Conservation (phyloP, 2,329 filamentous ascomycete species). For the Tricladium varicosporioides region DNA sequence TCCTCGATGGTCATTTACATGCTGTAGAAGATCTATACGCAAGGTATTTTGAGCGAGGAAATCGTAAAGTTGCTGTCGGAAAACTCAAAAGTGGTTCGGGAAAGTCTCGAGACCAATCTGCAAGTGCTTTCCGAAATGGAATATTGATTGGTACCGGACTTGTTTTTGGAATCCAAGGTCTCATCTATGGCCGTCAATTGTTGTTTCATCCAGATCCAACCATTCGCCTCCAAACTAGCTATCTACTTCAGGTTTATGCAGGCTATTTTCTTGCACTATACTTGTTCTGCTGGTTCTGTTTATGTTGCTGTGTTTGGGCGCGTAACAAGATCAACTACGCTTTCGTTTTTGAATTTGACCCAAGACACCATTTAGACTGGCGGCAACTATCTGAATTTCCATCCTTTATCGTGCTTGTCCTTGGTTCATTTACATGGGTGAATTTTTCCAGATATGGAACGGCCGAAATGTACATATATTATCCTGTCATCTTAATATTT, state of each 20-base stretch:
- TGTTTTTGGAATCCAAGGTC: constrained; percentile 64
- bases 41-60: constrained; percentile 89
- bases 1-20: constrained; percentile 76
- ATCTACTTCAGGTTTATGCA: constrained; percentile 84
- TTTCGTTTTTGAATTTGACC: constrained; percentile 96
- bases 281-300: constrained; percentile 78
- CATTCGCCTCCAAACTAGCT: constrained; percentile 56
- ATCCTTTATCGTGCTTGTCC: constrained; percentile 73
- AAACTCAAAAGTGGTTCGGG: constrained; percentile 75
- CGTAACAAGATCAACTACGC: constrained; percentile 88
- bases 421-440: constrained; percentile 82
- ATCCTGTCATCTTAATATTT: constrained; percentile 76
- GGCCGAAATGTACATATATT: constrained; percentile 75
- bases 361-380: constrained; percentile 84
- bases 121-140: constrained; percentile 58
- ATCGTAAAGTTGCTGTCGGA: constrained; percentile 84
- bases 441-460: constrained; percentile 75
- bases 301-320: constrained; percentile 83
- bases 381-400: constrained; percentile 83
- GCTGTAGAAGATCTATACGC: constrained; percentile 89
- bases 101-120: constrained; percentile 55
- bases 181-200: constrained; percentile 55
- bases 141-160: constrained; percentile 66
- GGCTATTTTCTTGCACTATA: constrained; percentile 86
- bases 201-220: constrained; percentile 50